phyloP scores from a whole-genome alignment of 768 basidiomycete species.

The Lactifluus pinguis region DNA sequence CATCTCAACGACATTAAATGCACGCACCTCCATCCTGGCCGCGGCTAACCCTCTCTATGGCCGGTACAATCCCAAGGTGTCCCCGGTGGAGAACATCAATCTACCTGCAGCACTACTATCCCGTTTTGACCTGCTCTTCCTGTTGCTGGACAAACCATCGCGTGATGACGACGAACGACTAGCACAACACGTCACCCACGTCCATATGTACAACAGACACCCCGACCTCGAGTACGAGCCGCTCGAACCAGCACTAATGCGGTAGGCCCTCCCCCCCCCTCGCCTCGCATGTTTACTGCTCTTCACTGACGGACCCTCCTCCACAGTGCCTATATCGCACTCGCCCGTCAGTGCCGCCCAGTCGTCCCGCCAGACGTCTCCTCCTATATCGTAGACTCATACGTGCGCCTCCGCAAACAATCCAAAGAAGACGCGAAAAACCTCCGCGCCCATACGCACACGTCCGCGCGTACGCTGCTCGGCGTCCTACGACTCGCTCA shows the following conservation, averaged over 20 bases:
- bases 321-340: slow-evolving; percentile 85
- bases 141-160: slow-evolving; percentile 92
- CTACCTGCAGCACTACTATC: slow-evolving; percentile 93
- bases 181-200: slow-evolving; percentile 94
- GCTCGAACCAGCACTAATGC: slow-evolving; percentile 80
- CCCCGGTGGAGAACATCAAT: slow-evolving; percentile 99
- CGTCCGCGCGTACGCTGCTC: slow-evolving; percentile 91
- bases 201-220: slow-evolving; percentile 93
- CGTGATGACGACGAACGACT: slow-evolving; percentile 94
- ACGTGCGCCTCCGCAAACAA: slow-evolving; percentile 88
- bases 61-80: slow-evolving; percentile 95
- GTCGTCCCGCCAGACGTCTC: slow-evolving; percentile 85
- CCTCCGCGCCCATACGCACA: slow-evolving; percentile 88
- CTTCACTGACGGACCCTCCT: slow-evolving; percentile 7
- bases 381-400: slow-evolving; percentile 88
- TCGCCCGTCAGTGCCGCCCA: slow-evolving; percentile 80
- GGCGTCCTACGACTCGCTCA: slow-evolving; percentile 92
- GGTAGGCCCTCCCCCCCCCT: slow-evolving; percentile 40
- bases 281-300: background rate
- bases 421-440: slow-evolving; percentile 85
- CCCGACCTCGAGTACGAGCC: slow-evolving; percentile 80
- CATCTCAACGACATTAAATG: slow-evolving; percentile 96
- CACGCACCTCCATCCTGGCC: slow-evolving; percentile 93
- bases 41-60: slow-evolving; percentile 98
- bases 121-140: slow-evolving; percentile 92